A percentile compares a stretch with the other conserved stretches of the same genome.
These are phyloP conservation scores for Penicillium dipodomyicola DNA, from an alignment of 495 filamentous ascomycete species.

Conservation along the genomic window DNA sequence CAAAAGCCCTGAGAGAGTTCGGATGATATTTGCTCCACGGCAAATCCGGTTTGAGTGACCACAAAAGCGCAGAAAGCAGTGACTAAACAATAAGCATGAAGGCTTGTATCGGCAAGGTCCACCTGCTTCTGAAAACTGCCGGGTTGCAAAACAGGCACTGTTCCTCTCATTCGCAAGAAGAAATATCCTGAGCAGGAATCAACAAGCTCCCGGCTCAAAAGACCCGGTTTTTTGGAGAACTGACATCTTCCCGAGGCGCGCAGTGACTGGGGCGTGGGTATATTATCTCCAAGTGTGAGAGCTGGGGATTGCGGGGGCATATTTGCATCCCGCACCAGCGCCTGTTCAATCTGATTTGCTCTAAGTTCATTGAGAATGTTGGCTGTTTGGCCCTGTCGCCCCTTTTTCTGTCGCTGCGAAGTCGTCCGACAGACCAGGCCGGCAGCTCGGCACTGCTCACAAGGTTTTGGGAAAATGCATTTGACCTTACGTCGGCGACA, in stretches of 20 bases:
- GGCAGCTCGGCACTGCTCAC: constrained; percentile 65
- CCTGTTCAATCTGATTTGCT: constrained; percentile 61
- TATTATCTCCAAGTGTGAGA: not conserved
- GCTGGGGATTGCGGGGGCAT: not conserved
- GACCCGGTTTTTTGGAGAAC: constrained; percentile 38
- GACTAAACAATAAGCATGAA: constrained; percentile 72
- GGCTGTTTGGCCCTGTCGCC: constrained; percentile 76
- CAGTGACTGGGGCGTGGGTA: constrained; percentile 23
- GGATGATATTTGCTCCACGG: constrained; percentile 28
- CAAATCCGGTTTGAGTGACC: constrained; percentile 57
- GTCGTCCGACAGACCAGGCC: constrained; percentile 75
- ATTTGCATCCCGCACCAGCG: constrained; percentile 32
- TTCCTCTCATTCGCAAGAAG: constrained; percentile 72
- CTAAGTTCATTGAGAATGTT: constrained; percentile 78
- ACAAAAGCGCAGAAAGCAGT: constrained; percentile 74
- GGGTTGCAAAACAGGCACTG: constrained; percentile 69
- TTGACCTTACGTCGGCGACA: constrained; percentile 84
- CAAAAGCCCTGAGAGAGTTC: not conserved
- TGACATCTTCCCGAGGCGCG: constrained; percentile 27
- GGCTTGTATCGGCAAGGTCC: constrained; percentile 55
- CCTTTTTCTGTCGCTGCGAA: constrained; percentile 83
- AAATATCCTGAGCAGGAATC: constrained; percentile 71
- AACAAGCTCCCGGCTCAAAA: constrained; percentile 60
- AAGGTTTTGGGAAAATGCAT: constrained; percentile 51
- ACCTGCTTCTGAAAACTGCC: constrained; percentile 57